Evolutionary conservation across 2,329 filamentous ascomycete genomes (phyloP).

Genomic region (Exophiala alcalophila): DNA sequence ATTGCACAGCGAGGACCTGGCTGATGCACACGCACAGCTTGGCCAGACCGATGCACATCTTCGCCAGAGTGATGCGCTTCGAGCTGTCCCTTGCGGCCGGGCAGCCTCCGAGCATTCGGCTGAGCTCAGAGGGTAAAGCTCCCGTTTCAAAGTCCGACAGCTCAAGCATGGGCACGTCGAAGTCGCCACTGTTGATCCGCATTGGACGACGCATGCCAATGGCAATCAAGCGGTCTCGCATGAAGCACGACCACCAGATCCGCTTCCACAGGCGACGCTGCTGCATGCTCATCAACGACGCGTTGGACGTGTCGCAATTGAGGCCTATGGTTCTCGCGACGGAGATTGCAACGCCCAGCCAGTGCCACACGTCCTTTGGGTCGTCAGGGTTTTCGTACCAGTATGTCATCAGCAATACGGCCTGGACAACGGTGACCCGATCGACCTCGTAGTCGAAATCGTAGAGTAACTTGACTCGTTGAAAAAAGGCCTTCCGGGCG

Average conservation of each 20-base stretch:
- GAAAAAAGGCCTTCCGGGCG: constrained; percentile 84
- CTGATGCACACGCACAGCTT: constrained; percentile 87
- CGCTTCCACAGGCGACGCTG: constrained; percentile 87
- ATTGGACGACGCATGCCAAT: constrained; percentile 91
- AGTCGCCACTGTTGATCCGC: constrained; percentile 88
- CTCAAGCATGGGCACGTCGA: constrained; percentile 85
- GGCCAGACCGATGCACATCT: constrained; percentile 88
- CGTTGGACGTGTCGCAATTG: constrained; percentile 78
- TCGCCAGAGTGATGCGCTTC: constrained; percentile 74
- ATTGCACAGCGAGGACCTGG: constrained; percentile 84
- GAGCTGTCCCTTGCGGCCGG: constrained; percentile 65
- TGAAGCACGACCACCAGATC: constrained; percentile 98
- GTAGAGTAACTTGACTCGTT: constrained; percentile 77
- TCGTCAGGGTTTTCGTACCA: constrained; percentile 98
- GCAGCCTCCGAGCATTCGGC: constrained; percentile 67
- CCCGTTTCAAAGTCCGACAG: constrained; percentile 80
- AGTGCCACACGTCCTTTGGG: constrained; percentile 97
- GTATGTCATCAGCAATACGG: constrained; percentile 87
- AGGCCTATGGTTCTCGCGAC: constrained; percentile 90
- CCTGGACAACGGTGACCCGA: constrained; percentile 82
- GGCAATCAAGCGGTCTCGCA: constrained; percentile 88
- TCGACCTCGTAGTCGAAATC: constrained; percentile 95
- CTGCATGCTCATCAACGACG: constrained; percentile 64
- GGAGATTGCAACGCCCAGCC: constrained; percentile 95
- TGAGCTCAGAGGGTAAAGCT: constrained; percentile 63